phyloP scores from a whole-genome alignment of 495 filamentous ascomycete species.

The Melanomma pulvis-pyrius region DNA sequence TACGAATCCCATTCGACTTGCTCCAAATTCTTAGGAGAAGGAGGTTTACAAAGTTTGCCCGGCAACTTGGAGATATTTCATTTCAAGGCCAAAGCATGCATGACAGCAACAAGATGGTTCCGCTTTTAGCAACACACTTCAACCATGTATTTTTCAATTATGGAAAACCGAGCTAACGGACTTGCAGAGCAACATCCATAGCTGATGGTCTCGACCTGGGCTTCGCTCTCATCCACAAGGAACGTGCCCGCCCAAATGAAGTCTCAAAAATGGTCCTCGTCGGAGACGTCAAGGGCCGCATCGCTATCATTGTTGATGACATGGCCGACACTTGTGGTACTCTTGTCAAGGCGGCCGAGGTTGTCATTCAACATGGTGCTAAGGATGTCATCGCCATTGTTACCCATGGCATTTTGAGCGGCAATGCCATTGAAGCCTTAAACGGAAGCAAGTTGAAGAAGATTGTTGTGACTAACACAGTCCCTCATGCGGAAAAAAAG shows the following conservation, averaged over 20 bases:
- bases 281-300: constrained; percentile 62
- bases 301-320: constrained; percentile 67
- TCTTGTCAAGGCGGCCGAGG: constrained; percentile 88
- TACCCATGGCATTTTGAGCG: constrained; percentile 92
- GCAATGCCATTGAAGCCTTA: constrained; percentile 86
- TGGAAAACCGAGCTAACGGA: constrained; percentile 4
- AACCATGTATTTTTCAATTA: not conserved
- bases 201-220: constrained; percentile 91
- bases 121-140: not conserved
- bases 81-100: not conserved
- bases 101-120: not conserved
- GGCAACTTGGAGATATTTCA: not conserved
- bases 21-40: not conserved
- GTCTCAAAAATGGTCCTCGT: constrained; percentile 92
- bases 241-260: constrained; percentile 92
- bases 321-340: constrained; percentile 98
- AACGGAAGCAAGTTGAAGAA: constrained; percentile 78
- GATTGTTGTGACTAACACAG: constrained; percentile 96
- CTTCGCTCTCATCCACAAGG: constrained; percentile 99
- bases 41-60: not conserved
- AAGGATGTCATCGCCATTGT: constrained; percentile 90
- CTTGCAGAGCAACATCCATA: constrained; percentile 81
- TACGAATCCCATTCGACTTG: constrained; percentile 45
- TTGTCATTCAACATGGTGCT: constrained; percentile 86
- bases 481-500: constrained; percentile 84